Evolutionary conservation across 805 yeast species (phyloP).

Genomic region (Maudiozyma bulderi): DNA sequence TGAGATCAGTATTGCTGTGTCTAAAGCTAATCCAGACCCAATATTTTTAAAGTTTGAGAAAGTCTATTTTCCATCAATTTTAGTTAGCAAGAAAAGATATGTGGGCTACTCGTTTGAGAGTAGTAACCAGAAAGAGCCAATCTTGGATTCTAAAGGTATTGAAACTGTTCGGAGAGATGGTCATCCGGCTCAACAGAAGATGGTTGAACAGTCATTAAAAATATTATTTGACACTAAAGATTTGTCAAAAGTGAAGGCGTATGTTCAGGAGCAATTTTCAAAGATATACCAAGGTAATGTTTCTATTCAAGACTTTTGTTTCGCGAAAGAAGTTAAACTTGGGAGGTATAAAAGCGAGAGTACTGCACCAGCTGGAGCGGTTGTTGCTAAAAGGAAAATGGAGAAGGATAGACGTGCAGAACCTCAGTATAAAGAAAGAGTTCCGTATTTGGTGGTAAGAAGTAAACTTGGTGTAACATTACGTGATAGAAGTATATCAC

Average conservation of each 20-base stretch:
- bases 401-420: conserved; percentile 59
- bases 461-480: conserved; percentile 48
- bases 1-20: conserved; percentile 55
- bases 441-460: conserved; percentile 72
- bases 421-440: conserved; percentile 83
- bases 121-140: conserved; percentile 45
- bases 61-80: conserved; percentile 77
- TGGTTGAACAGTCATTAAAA: conserved; percentile 61
- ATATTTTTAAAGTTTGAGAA: conserved; percentile 81
- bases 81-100: conserved; percentile 80
- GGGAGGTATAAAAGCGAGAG: conserved; percentile 71
- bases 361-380: conserved; percentile 86
- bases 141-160: conserved; percentile 91
- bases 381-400: conserved; percentile 55
- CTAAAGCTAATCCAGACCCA: conserved; percentile 68
- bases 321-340: conserved; percentile 79
- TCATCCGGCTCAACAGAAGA: conserved; percentile 79
- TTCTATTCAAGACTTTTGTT: conserved; percentile 74
- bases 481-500: conserved; percentile 71
- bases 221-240: conserved; percentile 65
- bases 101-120: conserved; percentile 76
- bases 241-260: conserved; percentile 58
- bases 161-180: conserved; percentile 95
- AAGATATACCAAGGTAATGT: conserved; percentile 57
- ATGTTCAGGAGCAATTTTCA: conserved; percentile 54